These are phyloP conservation scores for Stentor coeruleus DNA, from an alignment of 73 alveolate species.

Conservation along the genomic window DNA sequence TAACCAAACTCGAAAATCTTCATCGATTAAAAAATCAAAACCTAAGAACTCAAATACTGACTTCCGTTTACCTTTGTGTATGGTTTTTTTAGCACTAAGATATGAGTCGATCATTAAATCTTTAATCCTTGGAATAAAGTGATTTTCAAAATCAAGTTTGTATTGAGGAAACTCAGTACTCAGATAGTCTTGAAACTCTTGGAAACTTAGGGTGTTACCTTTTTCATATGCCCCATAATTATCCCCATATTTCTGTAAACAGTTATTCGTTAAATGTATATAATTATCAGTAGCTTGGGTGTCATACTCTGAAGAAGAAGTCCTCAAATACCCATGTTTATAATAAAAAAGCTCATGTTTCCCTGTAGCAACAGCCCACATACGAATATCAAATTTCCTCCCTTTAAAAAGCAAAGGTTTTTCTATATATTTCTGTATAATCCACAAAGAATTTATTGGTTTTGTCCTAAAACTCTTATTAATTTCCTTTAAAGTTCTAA, in stretches of 20 bases:
- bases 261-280: slow-evolving; percentile 87
- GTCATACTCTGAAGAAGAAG: slow-evolving; percentile 66
- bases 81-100: slow-evolving; percentile 55
- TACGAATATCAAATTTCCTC: slow-evolving; percentile 88
- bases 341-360: slow-evolving; percentile 59
- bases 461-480: slow-evolving; percentile 40
- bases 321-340: slow-evolving; percentile 79
- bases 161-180: slow-evolving; percentile 50
- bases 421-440: slow-evolving; percentile 87
- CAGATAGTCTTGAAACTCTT: slow-evolving; percentile 61
- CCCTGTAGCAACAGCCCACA: slow-evolving; percentile 78
- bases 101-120: slow-evolving; percentile 76
- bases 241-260: slow-evolving; percentile 67
- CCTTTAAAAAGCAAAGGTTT: slow-evolving; percentile 79
- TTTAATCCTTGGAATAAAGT: slow-evolving; percentile 76
- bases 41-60: slow-evolving; percentile 81
- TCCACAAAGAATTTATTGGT: slow-evolving; percentile 51
- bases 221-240: slow-evolving; percentile 78
- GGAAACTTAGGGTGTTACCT: slow-evolving; percentile 81
- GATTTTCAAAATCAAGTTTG: slow-evolving; percentile 65
- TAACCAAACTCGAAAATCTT: slow-evolving; percentile 82
- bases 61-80: slow-evolving; percentile 64
- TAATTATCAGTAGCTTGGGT: slow-evolving; percentile 54
- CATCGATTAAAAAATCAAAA: slow-evolving; percentile 85
- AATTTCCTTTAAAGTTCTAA: slow-evolving; percentile 71